Evolutionary conservation across 371 early-diverging fungal species (phyloP).

Genomic region (Lichtheimia corymbifera): DNA sequence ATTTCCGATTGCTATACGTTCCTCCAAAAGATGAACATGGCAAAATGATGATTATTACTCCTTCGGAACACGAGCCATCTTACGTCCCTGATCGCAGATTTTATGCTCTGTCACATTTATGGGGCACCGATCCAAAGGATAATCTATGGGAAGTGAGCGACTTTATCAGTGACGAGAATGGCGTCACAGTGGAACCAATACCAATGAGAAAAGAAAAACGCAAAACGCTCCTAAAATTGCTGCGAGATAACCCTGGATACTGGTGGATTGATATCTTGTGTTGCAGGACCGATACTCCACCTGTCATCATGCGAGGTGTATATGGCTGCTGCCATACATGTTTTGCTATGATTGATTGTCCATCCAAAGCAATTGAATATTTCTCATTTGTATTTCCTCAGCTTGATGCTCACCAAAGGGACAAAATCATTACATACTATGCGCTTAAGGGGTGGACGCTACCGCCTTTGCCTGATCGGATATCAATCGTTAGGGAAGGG

Average conservation of each 20-base stretch:
- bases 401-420: too few relatives aligned
- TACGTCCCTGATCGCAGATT: neutral
- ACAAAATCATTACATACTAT: too few relatives aligned
- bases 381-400: neutral
- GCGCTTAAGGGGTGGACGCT: too few relatives aligned
- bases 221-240: neutral
- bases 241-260: neutral
- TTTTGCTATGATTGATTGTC: neutral
- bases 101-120: neutral
- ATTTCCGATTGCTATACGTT: too few relatives aligned
- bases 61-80: too few relatives aligned
- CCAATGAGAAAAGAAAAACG: neutral
- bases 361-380: neutral
- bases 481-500: too few relatives aligned
- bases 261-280: neutral
- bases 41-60: too few relatives aligned
- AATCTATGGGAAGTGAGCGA: neutral
- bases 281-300: neutral
- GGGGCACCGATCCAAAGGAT: neutral
- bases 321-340: neutral
- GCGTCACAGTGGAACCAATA: neutral
- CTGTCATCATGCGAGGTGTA: neutral
- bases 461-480: too few relatives aligned
- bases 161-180: neutral
- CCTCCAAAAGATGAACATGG: too few relatives aligned